Evolutionary conservation across 2,329 filamentous ascomycete genomes (phyloP), one percentile per base, ranked within the genome.

Genomic region (Elsinoe perseae): DNA sequence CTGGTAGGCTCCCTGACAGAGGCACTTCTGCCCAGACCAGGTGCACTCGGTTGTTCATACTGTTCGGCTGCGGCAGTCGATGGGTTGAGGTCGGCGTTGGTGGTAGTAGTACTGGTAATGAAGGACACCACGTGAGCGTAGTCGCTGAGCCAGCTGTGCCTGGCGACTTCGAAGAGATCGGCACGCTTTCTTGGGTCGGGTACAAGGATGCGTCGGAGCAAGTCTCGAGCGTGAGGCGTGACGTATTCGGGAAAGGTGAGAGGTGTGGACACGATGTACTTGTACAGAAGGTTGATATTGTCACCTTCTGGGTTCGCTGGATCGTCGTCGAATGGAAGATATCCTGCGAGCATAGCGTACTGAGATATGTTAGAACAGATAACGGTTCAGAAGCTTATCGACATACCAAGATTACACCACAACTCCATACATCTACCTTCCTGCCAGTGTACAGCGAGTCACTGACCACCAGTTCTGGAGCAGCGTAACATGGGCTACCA

Each of bases 381-480:
- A 62, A 55, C 21, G 5, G 14, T 27, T 55, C 40, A 44, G 57
- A 30, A 20, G 6, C 2, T 34, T 52, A 23, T 25, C 3, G 27
- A 78, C 89, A 73, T 80, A 96, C 92, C 80, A 98, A 72, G 67
- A 98, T 98, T 36, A 98, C 93, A 73, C 93, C 93, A 69, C 93
- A 98, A 72, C 93, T 97, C 93, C 93, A 98, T 32, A 98, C 93
- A 68, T 98, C 93, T 23, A 98, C 93, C 72, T 98, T 98, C 54
- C 92, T 84, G 46, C 93, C 93, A 1, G 93, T 98, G 73, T 98
- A 98, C 6, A 98, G 76, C 14, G 91, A 95, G 72, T 98, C 93
- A 69, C 90, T 97, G 60, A 98, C 93, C 12, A 98, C 93, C 55
- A 98, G 78, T 74, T 98, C 93, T 3, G 93, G 93, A 12, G 93